Conservation (phyloP, 2,329 filamentous ascomycete genomes). For the Clonostachys solani region DNA sequence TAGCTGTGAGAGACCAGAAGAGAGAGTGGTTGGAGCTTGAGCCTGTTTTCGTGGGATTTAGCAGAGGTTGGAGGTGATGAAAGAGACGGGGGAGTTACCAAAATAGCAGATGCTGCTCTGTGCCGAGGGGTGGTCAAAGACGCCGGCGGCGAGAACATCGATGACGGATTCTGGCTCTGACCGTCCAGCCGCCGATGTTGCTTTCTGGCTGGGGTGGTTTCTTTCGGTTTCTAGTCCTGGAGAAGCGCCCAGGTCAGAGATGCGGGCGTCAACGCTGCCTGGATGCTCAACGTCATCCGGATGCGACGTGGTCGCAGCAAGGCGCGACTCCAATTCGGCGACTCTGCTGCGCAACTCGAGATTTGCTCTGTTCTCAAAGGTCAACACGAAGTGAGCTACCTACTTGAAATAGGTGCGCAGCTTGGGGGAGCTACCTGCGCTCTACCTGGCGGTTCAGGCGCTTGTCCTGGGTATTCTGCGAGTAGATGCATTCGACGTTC, state of each 20-base stretch:
- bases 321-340: constrained; percentile 11
- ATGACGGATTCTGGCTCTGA: constrained; percentile 10
- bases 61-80: background rate
- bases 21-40: constrained; percentile 21
- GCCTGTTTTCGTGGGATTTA: constrained; percentile 7
- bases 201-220: too few relatives aligned
- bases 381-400: too few relatives aligned
- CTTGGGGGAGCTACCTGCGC: background rate
- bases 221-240: too few relatives aligned
- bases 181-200: background rate
- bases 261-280: background rate
- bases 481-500: constrained; percentile 10
- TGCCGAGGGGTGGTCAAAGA: constrained; percentile 16
- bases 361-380: constrained; percentile 3
- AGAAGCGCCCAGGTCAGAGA: background rate
- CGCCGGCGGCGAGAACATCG: constrained; percentile 17
- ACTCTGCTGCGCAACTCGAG: constrained; percentile 9
- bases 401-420: too few relatives aligned
- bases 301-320: constrained; percentile 4
- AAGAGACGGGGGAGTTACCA: constrained; percentile 7
- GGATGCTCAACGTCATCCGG: background rate
- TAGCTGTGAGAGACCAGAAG: constrained; percentile 16
- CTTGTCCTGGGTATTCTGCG: constrained; percentile 12
- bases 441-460: constrained; percentile 14
- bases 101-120: constrained; percentile 17